Evolutionary conservation across 305 asterid genomes (phyloP).

Genomic region (Withania somnifera): DNA sequence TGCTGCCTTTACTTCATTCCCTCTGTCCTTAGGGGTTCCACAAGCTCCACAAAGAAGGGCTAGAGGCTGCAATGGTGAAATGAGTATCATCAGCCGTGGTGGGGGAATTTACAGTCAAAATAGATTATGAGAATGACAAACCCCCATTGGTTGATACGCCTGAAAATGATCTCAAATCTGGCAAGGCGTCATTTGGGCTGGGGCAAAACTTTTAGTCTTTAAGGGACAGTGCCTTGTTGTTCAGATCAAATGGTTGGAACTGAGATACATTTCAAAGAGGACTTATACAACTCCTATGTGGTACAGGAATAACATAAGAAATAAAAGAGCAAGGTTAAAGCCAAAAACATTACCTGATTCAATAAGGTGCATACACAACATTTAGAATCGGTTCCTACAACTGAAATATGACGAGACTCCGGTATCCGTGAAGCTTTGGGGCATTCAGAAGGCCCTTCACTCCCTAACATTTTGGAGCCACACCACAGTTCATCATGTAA

Average conservation of each 20-base stretch:
- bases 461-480: slow-evolving; percentile 43
- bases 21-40: slow-evolving; percentile 33
- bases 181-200: background rate
- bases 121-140: background rate
- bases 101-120: background rate
- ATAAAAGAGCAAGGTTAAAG: background rate
- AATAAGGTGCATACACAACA: slow-evolving; percentile 53
- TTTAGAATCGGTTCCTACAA: slow-evolving; percentile 20
- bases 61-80: slow-evolving; percentile 27
- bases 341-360: slow-evolving; percentile 36
- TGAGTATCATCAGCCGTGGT: background rate
- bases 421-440: slow-evolving; percentile 8
- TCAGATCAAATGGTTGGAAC: background rate
- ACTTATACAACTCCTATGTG: background rate
- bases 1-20: slow-evolving; percentile 21
- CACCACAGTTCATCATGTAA: slow-evolving; percentile 75
- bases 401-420: slow-evolving; percentile 9
- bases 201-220: background rate
- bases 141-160: background rate
- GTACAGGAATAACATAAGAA: background rate
- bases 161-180: background rate
- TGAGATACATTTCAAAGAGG: background rate
- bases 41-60: slow-evolving; percentile 56
- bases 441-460: slow-evolving; percentile 32
- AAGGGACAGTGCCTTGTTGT: background rate